Evolutionary conservation across 2,329 filamentous ascomycete genomes (phyloP).

Genomic region (Ramularia endophylla): DNA sequence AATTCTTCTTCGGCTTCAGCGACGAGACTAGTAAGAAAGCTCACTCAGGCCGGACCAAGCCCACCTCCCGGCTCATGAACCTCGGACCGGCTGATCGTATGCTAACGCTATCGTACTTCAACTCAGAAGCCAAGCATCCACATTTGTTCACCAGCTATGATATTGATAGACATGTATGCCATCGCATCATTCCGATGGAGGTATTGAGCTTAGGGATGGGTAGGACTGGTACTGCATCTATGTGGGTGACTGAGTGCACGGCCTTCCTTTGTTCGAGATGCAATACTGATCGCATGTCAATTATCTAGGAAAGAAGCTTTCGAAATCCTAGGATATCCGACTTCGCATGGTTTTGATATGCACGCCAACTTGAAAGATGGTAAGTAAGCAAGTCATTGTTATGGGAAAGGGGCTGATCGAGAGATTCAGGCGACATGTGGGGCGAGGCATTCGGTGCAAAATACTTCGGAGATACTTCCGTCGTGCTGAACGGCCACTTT

Average conservation of each 20-base stretch:
- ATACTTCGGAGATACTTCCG: slow-evolving; percentile 9
- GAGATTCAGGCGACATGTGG: slow-evolving; percentile 48
- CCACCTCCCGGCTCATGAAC: too few species aligned
- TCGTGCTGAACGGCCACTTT: slow-evolving; percentile 7
- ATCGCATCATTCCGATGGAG: slow-evolving; percentile 29
- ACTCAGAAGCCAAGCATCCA: slow-evolving; percentile 24
- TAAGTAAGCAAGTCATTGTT: not conserved
- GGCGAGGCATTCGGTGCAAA: slow-evolving; percentile 57
- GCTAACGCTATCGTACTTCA: too few species aligned
- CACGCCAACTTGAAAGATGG: slow-evolving; percentile 53
- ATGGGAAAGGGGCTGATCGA: too few species aligned
- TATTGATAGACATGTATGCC: slow-evolving; percentile 58
- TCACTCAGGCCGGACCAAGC: too few species aligned
- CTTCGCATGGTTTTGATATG: slow-evolving; percentile 19
- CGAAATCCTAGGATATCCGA: slow-evolving; percentile 17
- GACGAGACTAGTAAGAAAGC: slow-evolving; percentile 8
- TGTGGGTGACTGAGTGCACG: too few species aligned
- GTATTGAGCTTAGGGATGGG: slow-evolving; percentile 20
- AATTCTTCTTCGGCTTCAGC: slow-evolving; percentile 16
- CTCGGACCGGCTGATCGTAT: too few species aligned
- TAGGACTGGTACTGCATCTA: slow-evolving; percentile 21
- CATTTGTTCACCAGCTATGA: slow-evolving; percentile 52
- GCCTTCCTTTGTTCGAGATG: too few species aligned
- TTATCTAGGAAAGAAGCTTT: slow-evolving; percentile 15
- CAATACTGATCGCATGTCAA: too few species aligned